A percentile compares a stretch with the other conserved stretches of the same genome.
These are phyloP conservation scores for Laburnicola sp. DNA, from an alignment of 2,329 filamentous ascomycete genomes.

Conservation along the genomic window DNA sequence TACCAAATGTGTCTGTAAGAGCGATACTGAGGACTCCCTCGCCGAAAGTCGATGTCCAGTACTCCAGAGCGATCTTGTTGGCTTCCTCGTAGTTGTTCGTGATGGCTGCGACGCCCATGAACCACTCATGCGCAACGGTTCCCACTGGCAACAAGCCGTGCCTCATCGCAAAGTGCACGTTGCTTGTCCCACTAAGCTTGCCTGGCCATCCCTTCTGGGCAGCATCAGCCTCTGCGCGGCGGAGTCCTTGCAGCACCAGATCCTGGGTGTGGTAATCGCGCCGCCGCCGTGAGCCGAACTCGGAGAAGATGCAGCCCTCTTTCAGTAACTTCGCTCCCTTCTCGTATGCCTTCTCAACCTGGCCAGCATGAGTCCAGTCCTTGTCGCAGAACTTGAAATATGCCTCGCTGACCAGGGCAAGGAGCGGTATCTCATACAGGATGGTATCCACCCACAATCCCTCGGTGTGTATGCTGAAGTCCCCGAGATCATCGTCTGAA, in stretches of 20 bases:
- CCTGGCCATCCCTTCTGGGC: conserved; percentile 67
- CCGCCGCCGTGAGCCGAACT: conserved; percentile 87
- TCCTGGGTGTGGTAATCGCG: conserved; percentile 95
- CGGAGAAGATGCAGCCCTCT: conserved; percentile 84
- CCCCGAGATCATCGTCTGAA: conserved; percentile 68
- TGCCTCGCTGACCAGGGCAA: conserved; percentile 89
- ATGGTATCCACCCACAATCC: conserved; percentile 95
- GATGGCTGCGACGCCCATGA: conserved; percentile 96
- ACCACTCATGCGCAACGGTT: conserved; percentile 97
- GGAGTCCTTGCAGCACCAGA: conserved; percentile 84
- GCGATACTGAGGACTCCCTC: conserved; percentile 82
- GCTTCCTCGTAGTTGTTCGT: conserved; percentile 81
- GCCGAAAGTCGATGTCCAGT: conserved; percentile 92
- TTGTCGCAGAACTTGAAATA: conserved; percentile 97
- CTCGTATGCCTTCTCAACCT: conserved; percentile 79
- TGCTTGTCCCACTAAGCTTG: conserved; percentile 85
- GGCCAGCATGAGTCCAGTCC: conserved; percentile 86
- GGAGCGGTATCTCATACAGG: conserved; percentile 92
- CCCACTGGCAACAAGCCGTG: conserved; percentile 83
- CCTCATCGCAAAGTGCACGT: conserved; percentile 95
- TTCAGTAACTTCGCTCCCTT: conserved; percentile 80
- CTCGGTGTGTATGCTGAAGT: conserved; percentile 74
- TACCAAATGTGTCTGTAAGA: conserved; percentile 95
- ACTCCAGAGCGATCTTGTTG: conserved; percentile 79
- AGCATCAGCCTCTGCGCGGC: conserved; percentile 73